Evolutionary conservation across 495 filamentous ascomycete species (phyloP), one percentile per base, ranked within the genome.

Genomic region (Lasiosphaeris hirsuta): DNA sequence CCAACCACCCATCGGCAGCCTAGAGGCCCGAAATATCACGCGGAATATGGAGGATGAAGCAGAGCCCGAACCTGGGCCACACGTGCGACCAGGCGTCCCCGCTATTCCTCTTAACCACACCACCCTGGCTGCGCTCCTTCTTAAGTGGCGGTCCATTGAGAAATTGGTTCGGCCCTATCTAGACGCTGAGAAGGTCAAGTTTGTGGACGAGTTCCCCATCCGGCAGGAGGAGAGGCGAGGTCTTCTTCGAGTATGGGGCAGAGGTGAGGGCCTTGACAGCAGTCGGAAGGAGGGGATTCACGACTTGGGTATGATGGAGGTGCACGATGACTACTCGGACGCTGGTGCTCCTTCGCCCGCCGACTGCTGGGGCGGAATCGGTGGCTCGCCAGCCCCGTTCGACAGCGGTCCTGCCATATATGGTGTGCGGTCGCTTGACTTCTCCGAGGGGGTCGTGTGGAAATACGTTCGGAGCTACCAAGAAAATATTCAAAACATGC

Each of bases 401-500:
- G 72, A 71, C 45, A 70, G 70, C 38, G 71, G 68, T 33, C 81
- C 84, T 1, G 62, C 80, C 5, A 80, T 84, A 56, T 30, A 30
- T 30, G 84, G 18, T 2, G 7, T 35, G 23, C 61, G 86, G 35
- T 75, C 81, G 10, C 73, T 90, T 11, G 87, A 85, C 49, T 79
- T 95, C 49, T 81, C 87, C 54, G 64, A 76, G 15, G 71, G 68
- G 10, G 89, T 80, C 2, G 77, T 96, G 7, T 75, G 75, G 56
- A 78, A 74, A 40, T 86, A 91, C 40, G 80, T 87, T 38, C 63
- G 81, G 13, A 89, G 85, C 69, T 98, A 90, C 68, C 73, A 91
- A 64, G 69, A 85, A 4, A 81, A 95, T 65, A 87, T 98, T 39
- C 88, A 96, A 62, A 89, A 84, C 52, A 83, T 98, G 68, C 94